These are phyloP conservation scores for Bryopsis sp. DNA, from an alignment of 139 green algal species.

Conservation along the genomic window DNA sequence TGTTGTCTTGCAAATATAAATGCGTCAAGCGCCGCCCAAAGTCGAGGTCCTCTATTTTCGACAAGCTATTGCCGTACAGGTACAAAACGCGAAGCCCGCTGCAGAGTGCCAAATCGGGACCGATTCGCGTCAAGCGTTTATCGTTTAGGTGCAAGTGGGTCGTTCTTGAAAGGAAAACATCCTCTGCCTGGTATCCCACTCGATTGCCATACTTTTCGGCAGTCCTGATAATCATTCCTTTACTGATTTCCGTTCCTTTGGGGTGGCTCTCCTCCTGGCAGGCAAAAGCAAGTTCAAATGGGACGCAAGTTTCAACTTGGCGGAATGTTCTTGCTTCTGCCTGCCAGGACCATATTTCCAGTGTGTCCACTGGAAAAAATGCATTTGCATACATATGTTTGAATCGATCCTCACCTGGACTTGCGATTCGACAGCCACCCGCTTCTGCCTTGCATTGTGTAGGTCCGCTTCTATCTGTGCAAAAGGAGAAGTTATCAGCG, in stretches of 20 bases:
- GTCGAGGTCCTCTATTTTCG: constrained; percentile 18
- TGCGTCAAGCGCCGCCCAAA: constrained; percentile 27
- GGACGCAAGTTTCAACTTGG: too few species aligned
- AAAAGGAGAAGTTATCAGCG: too few species aligned
- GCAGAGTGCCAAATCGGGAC: background rate
- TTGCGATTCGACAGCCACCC: too few species aligned
- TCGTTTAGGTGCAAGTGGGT: constrained; percentile 34
- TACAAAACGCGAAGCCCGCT: constrained; percentile 32
- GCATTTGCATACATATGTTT: too few species aligned
- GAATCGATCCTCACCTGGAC: too few species aligned
- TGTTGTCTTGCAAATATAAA: constrained; percentile 47
- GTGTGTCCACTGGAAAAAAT: too few species aligned
- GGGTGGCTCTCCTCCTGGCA: too few species aligned
- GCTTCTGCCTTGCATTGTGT: too few species aligned
- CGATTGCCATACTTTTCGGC: constrained; percentile 21
- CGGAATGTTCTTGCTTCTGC: too few species aligned
- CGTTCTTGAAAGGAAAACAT: constrained; percentile 15
- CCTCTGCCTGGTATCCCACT: background rate
- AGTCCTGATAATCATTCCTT: constrained; percentile 22
- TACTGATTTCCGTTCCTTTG: constrained; percentile 6
- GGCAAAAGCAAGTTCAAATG: too few species aligned
- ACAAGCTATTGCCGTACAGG: constrained; percentile 44
- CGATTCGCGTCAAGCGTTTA: constrained; percentile 18
- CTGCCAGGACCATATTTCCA: too few species aligned
- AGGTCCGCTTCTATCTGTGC: too few species aligned